These are phyloP conservation scores for Sesbania bispinosa DNA, from an alignment of 306 rosid species.

Conservation along the genomic window DNA sequence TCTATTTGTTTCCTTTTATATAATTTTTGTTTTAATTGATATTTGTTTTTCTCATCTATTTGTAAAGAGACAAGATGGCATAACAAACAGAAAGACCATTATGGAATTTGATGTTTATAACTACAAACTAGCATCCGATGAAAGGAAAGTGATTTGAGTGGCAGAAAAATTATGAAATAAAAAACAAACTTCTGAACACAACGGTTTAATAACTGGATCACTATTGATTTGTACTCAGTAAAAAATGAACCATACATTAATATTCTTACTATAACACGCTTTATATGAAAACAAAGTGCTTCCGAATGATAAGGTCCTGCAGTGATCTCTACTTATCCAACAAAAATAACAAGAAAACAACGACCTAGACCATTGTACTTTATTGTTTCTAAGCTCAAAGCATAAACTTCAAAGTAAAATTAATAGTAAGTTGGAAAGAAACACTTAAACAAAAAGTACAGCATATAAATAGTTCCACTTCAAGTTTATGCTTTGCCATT, in stretches of 20 bases:
- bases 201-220: neutral
- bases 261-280: slow-evolving; percentile 4
- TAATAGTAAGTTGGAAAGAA: too few species aligned
- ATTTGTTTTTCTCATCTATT: neutral
- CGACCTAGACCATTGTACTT: slow-evolving; percentile 24
- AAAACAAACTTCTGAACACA: neutral
- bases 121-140: neutral
- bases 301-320: slow-evolving; percentile 2
- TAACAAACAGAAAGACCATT: neutral
- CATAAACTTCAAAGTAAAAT: slow-evolving; percentile 13
- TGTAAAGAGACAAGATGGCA: neutral
- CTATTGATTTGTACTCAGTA: neutral
- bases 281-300: slow-evolving; percentile 6
- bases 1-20: too few species aligned
- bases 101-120: neutral
- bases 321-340: neutral
- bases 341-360: slow-evolving; percentile 31
- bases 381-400: slow-evolving; percentile 32
- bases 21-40: too few species aligned
- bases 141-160: neutral
- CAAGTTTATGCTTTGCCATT: slow-evolving; percentile 21
- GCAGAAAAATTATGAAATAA: neutral
- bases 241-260: neutral
- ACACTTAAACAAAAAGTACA: neutral
- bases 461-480: neutral